These are phyloP conservation scores for Mucor piriformis DNA, from an alignment of 371 early-diverging fungal species.

Conservation along the genomic window DNA sequence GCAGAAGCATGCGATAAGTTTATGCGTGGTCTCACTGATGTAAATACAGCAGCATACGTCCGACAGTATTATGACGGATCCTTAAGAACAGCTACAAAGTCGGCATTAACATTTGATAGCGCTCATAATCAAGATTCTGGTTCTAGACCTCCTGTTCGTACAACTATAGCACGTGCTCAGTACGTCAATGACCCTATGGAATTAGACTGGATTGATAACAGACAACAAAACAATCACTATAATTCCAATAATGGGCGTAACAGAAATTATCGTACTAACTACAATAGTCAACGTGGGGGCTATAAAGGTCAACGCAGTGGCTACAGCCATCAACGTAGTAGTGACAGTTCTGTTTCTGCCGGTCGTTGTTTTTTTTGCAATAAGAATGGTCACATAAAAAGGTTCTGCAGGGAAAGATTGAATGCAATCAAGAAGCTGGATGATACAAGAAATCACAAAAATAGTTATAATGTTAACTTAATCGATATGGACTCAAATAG, in stretches of 20 bases:
- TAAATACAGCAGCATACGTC: not conserved
- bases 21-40: not conserved
- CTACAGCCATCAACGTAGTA: not conserved
- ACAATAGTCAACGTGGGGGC: not conserved
- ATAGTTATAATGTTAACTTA: not conserved
- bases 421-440: not conserved
- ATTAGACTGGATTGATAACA: not conserved
- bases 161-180: not conserved
- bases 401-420: not conserved
- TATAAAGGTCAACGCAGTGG: not conserved
- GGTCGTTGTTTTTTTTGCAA: not conserved
- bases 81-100: not conserved
- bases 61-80: constrained; percentile 70
- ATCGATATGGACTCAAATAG: no score
- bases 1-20: constrained; percentile 12
- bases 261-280: not conserved
- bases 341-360: not conserved
- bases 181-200: constrained; percentile 2
- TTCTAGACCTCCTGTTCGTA: not conserved
- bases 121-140: not conserved
- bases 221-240: not conserved
- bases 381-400: not conserved
- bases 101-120: constrained; percentile 4
- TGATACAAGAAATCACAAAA: not conserved
- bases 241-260: not conserved